A percentile compares a stretch with the other conserved stretches of the same genome.
These are phyloP conservation scores for Penicillium sp. DNA, from an alignment of 2,329 filamentous ascomycete genomes.

Conservation along the genomic window DNA sequence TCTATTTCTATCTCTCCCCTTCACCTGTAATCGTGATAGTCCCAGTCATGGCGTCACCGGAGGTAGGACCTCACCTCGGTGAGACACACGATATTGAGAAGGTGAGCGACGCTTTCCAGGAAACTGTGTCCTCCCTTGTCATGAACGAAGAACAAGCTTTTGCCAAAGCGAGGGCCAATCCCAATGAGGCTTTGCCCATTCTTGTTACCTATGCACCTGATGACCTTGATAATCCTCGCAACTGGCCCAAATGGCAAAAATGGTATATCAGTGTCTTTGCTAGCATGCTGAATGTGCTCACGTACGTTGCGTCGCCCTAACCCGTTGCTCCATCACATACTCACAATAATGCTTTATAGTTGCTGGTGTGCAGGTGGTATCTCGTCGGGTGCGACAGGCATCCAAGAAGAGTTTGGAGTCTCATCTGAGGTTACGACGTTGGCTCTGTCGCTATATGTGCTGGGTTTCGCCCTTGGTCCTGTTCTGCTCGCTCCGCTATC, in stretches of 20 bases:
- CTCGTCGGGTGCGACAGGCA: constrained; percentile 28
- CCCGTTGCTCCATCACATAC: not conserved
- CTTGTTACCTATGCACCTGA: constrained; percentile 18
- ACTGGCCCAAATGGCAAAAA: constrained; percentile 40
- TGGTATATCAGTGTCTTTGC: constrained; percentile 46
- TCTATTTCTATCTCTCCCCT: not conserved
- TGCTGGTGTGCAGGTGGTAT: constrained; percentile 30
- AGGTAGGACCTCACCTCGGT: not conserved
- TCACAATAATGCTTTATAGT: not conserved
- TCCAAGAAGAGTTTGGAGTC: constrained; percentile 28
- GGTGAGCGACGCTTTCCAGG: constrained; percentile 10
- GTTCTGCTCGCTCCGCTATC: constrained; percentile 34
- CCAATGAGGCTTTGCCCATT: constrained; percentile 25
- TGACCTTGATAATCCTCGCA: constrained; percentile 40
- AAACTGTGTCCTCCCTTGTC: constrained; percentile 11
- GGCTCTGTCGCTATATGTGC: constrained; percentile 32
- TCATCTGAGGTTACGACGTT: constrained; percentile 32
- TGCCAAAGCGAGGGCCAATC: constrained; percentile 22
- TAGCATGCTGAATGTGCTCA: constrained; percentile 36
- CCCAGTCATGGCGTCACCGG: constrained; percentile 2
- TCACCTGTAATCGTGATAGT: not conserved
- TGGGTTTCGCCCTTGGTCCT: constrained; percentile 31
- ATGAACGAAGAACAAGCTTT: constrained; percentile 27
- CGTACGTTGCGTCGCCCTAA: constrained; percentile 15
- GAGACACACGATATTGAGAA: constrained; percentile 15